phyloP scores from a whole-genome alignment of 2,329 filamentous ascomycete species.

The Zymoseptoria passerinii region DNA sequence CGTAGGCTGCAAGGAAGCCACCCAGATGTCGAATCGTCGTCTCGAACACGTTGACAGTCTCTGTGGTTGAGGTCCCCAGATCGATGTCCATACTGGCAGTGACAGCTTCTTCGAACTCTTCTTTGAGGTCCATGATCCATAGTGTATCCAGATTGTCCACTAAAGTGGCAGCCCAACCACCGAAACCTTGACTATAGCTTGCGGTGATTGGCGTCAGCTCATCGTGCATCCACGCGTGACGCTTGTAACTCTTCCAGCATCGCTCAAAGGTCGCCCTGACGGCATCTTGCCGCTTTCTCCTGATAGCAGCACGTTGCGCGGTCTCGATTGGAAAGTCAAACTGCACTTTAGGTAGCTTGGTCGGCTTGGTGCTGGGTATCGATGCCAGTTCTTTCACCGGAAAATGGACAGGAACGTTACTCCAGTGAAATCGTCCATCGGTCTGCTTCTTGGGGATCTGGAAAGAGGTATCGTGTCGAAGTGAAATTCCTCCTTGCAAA shows the following conservation, averaged over 20 bases:
- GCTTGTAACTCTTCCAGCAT: slow-evolving; percentile 38
- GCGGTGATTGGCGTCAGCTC: slow-evolving; percentile 40
- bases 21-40: slow-evolving; percentile 40
- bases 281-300: slow-evolving; percentile 29
- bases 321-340: slow-evolving; percentile 33
- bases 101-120: slow-evolving; percentile 41
- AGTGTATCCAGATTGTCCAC: slow-evolving; percentile 41
- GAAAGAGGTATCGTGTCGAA: slow-evolving; percentile 13
- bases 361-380: slow-evolving; percentile 33
- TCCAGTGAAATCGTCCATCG: slow-evolving; percentile 32
- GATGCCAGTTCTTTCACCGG: slow-evolving; percentile 30
- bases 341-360: slow-evolving; percentile 37
- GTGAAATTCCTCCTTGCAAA: slow-evolving; percentile 22
- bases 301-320: slow-evolving; percentile 24
- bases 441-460: slow-evolving; percentile 4
- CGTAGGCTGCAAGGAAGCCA: slow-evolving; percentile 31
- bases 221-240: slow-evolving; percentile 42
- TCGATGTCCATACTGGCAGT: slow-evolving; percentile 37
- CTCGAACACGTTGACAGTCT: slow-evolving; percentile 42
- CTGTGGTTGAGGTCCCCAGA: slow-evolving; percentile 32
- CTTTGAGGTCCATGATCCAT: slow-evolving; percentile 41
- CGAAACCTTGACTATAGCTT: slow-evolving; percentile 34
- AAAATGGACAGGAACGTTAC: slow-evolving; percentile 33
- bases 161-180: slow-evolving; percentile 37
- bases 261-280: slow-evolving; percentile 38